Evolutionary conservation across 2,329 filamentous ascomycete genomes (phyloP), one percentile per base, ranked within the genome.

Genomic region (Fusarium tuaranense): DNA sequence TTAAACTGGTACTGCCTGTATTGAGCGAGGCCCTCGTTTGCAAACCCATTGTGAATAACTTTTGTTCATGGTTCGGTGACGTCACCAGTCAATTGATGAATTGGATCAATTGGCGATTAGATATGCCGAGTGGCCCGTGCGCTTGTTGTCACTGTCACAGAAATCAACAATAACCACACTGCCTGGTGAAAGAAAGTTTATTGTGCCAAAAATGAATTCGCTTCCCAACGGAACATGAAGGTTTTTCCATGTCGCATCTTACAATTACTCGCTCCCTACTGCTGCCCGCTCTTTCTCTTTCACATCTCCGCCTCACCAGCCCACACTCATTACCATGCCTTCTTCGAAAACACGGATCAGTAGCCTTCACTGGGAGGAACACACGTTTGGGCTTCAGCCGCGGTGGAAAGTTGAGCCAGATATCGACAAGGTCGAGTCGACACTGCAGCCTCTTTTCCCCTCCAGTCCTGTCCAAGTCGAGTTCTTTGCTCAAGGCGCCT

Each of bases 301-400:
- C 12, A 22, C 12, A 20, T 7, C 13, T 7, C 5, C 20, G 13
- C 20, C 12, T 46, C 41, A 16, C 12, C 20, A 14, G 1, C 7
- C 4, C 44, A 46, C 44, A 10, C 13, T 46, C 44, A 5, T 16
- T 25, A 86, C 59, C 78, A 81, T 12, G 63, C 70, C 9, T 73
- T 59, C 57, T 14, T 53, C 44, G 32, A 10, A 60, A 62, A 5
- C 30, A 16, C 61, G 55, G 30, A 25, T 62, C 10, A 41, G 22
- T 2, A 59, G 59, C 25, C 44, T 76, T 3, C n/a, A n/a, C 3
- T 77, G 73, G 73, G 65, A 66, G 36, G 30, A 73, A 20, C 53
- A 22, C 14, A 25, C 34, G 5, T 68, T 73, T 27, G 64, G 63
- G 9, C 18, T 51, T 18, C 63, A 73, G 61, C 75, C 76, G 4